phyloP scores from a whole-genome alignment of 2,329 filamentous ascomycete species.

The Magnaporthiopsis rhizophila region DNA sequence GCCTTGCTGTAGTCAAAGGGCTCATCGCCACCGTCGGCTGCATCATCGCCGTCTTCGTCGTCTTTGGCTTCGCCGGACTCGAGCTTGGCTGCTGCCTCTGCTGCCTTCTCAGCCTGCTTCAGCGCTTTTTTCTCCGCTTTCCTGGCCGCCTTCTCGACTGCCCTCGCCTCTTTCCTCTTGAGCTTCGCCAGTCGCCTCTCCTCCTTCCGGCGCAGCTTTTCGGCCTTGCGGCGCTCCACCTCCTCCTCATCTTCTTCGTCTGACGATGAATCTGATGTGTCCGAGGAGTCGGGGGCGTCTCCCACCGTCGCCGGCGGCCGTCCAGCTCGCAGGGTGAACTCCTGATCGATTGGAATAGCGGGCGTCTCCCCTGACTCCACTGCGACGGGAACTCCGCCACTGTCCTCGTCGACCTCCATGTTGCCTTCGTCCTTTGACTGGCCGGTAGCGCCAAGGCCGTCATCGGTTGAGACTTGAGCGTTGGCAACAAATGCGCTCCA shows the following conservation, averaged over 20 bases:
- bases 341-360: not conserved
- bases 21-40: conserved; percentile 13
- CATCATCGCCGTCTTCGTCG: conserved; percentile 11
- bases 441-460: not conserved
- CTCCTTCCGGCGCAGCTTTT: conserved; percentile 14
- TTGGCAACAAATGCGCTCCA: conserved; percentile 14
- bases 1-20: conserved; percentile 30
- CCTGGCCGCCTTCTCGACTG: conserved; percentile 20
- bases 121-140: conserved; percentile 10
- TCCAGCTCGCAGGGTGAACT: conserved; percentile 8
- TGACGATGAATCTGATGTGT: not conserved
- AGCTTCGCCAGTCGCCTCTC: conserved; percentile 19
- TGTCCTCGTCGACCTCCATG: conserved; percentile 2
- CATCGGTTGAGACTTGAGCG: conserved; percentile 1
- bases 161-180: conserved; percentile 30
- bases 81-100: conserved; percentile 13
- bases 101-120: conserved; percentile 13
- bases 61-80: conserved; percentile 7
- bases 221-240: conserved; percentile 10
- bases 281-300: conserved; percentile 2
- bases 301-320: conserved; percentile 7
- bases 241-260: conserved; percentile 16
- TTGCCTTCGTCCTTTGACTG: not conserved
- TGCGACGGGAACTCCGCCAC: not conserved
- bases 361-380: not conserved